These are phyloP conservation scores for Yamadazyma siamensis DNA, from an alignment of 1,139 yeast species.

Conservation along the genomic window DNA sequence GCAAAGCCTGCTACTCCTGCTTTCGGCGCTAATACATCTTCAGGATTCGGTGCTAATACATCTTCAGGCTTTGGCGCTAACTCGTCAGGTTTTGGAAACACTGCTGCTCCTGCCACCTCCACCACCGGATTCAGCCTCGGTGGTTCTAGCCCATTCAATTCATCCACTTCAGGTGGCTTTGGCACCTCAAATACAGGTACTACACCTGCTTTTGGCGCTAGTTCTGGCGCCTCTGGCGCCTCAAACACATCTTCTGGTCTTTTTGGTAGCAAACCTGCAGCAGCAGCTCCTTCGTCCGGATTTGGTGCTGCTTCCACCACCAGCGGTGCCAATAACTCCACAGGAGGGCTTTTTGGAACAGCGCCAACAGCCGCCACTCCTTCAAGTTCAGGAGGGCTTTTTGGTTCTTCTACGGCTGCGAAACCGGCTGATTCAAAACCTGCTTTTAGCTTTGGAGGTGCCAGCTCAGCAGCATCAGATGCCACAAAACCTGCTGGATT, in stretches of 20 bases:
- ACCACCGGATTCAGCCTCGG: constrained; percentile 17
- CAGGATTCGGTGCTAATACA: constrained; percentile 2
- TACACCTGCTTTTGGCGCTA: constrained; percentile 6
- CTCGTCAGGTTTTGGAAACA: not conserved
- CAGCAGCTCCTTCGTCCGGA: no score
- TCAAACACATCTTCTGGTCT: constrained; percentile 9
- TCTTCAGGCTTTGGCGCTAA: constrained; percentile 1
- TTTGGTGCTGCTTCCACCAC: no score
- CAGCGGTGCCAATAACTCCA: not conserved
- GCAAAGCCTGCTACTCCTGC: constrained; percentile 18
- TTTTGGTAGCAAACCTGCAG: constrained; percentile 25
- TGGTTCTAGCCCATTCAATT: constrained; percentile 9
- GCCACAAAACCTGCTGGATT: no score
- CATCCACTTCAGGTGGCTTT: constrained; percentile 1
- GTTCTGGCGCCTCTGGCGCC: constrained; percentile 9
- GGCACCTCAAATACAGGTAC: not conserved
- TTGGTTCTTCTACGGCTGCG: constrained; percentile 18
- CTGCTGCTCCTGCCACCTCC: not conserved
- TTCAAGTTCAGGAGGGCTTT: constrained; percentile 13
- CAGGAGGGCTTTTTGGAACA: constrained; percentile 1
- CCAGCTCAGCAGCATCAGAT: constrained; percentile 1
- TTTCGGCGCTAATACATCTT: not conserved
- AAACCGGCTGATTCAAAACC: not conserved
- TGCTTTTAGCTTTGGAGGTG: constrained; percentile 5
- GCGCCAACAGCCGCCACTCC: constrained; percentile 4